A percentile compares a stretch with the other conserved stretches of the same genome.
Conservation (phyloP, 345 rosid genomes). For the Eucalyptus cloeziana region DNA sequence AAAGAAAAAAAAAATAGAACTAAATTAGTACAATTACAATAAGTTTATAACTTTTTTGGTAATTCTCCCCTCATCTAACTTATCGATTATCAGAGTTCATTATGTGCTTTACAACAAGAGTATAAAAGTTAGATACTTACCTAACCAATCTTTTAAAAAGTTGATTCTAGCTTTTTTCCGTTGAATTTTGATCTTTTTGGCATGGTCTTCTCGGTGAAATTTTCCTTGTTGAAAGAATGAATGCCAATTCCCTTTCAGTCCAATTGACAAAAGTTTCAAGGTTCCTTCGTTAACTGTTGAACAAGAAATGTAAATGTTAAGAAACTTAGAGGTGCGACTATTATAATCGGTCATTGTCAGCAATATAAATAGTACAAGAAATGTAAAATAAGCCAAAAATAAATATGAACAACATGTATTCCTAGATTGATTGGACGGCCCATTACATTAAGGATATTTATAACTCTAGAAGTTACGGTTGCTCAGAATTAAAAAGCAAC, state of each 20-base stretch:
- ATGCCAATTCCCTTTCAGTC: neutral
- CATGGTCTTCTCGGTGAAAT: neutral
- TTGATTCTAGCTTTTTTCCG: neutral
- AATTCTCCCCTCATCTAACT: neutral
- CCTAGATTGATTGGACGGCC: neutral
- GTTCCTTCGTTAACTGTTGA: neutral
- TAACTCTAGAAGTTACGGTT: neutral
- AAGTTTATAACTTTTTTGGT: fast-evolving
- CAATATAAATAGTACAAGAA: neutral
- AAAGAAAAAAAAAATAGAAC: fast-evolving
- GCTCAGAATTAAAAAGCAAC: neutral
- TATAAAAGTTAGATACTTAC: neutral
- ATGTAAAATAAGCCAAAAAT: neutral
- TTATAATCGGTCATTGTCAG: neutral
- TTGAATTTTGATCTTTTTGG: neutral
- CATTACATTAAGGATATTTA: neutral
- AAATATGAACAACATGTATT: neutral
- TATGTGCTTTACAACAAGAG: neutral
- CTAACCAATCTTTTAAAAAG: neutral
- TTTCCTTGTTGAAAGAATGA: neutral
- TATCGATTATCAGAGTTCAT: neutral
- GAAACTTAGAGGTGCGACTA: neutral
- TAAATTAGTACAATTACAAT: no score
- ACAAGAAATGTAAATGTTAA: neutral
- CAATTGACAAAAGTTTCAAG: neutral